Evolutionary conservation across 345 rosid species (phyloP).

Genomic region (Populus euphratica): DNA sequence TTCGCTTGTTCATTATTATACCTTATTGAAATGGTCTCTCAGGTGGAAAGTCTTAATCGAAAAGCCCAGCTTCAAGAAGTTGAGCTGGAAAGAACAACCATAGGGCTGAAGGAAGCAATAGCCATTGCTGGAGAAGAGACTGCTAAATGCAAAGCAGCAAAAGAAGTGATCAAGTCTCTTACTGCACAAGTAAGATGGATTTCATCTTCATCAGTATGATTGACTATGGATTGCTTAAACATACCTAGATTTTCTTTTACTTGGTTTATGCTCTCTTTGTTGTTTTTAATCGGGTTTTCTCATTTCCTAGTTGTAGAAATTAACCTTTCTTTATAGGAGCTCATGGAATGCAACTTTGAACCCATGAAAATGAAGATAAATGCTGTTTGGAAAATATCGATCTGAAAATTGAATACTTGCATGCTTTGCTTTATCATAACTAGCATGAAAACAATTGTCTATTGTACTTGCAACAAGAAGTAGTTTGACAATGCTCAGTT

Average conservation of each 20-base stretch:
- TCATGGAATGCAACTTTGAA: neutral
- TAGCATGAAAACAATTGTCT: neutral
- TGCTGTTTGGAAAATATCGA: neutral
- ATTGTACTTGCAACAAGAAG: neutral
- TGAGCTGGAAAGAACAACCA: slow-evolving; percentile 85
- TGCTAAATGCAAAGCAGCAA: slow-evolving; percentile 92
- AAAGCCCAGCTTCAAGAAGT: slow-evolving; percentile 82
- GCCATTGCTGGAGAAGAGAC: slow-evolving; percentile 86
- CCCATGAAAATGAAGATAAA: neutral
- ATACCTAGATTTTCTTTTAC: neutral
- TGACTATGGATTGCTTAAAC: neutral
- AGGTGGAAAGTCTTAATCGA: slow-evolving; percentile 86
- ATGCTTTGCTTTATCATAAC: neutral
- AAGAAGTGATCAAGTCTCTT: slow-evolving; percentile 96
- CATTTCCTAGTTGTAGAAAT: neutral
- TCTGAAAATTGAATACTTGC: neutral
- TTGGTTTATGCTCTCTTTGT: neutral
- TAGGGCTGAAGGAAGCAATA: slow-evolving; percentile 82
- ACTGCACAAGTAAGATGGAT: slow-evolving; percentile 79
- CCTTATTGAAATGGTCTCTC: slow-evolving; percentile 25
- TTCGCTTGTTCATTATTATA: slow-evolving; percentile 12
- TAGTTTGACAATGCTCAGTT: neutral
- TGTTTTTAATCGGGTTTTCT: neutral
- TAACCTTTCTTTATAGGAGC: neutral
- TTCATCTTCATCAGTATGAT: neutral